Evolutionary conservation across 345 rosid genomes (phyloP).

Genomic region (Clausena lansium): DNA sequence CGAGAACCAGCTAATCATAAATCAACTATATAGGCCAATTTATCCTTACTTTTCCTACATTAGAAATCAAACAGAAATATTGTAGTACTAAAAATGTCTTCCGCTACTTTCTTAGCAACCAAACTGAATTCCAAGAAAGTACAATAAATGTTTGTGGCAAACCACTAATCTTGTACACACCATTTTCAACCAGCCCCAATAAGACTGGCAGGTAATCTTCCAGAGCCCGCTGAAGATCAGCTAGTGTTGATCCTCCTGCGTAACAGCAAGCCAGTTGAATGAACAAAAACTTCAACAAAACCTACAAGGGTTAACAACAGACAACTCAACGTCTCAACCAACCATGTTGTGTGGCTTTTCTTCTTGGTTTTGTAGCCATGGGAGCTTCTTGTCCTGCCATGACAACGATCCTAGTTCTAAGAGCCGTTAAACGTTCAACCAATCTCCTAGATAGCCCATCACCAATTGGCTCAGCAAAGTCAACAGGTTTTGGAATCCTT

Average conservation of each 20-base stretch:
- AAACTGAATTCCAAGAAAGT: neutral
- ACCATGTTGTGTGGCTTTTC: slow-evolving; percentile 71
- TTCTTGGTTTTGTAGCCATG: slow-evolving; percentile 52
- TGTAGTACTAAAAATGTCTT: neutral
- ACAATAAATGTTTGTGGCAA: neutral
- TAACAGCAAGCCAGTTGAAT: neutral
- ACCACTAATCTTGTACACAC: slow-evolving; percentile 16
- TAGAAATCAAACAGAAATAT: neutral
- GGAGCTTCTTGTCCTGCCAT: slow-evolving; percentile 77
- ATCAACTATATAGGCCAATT: neutral
- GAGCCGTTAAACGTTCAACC: slow-evolving; percentile 57
- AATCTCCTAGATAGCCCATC: slow-evolving; percentile 45
- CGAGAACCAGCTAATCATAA: neutral
- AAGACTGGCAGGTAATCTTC: slow-evolving; percentile 72
- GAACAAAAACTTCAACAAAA: neutral
- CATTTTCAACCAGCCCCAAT: slow-evolving; percentile 54
- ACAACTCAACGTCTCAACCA: slow-evolving; percentile 4
- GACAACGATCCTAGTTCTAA: slow-evolving; percentile 61
- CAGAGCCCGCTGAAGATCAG: slow-evolving; percentile 67
- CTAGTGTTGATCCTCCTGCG: slow-evolving; percentile 66
- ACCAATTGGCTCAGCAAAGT: slow-evolving; percentile 46
- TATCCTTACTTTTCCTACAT: neutral
- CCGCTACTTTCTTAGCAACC: neutral
- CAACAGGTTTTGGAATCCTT: slow-evolving; percentile 63
- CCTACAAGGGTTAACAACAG: neutral